Base-by-base conservation (phyloP, 2,329 filamentous ascomycete genomes). In the Fonsecaea pedrosoi region DNA sequence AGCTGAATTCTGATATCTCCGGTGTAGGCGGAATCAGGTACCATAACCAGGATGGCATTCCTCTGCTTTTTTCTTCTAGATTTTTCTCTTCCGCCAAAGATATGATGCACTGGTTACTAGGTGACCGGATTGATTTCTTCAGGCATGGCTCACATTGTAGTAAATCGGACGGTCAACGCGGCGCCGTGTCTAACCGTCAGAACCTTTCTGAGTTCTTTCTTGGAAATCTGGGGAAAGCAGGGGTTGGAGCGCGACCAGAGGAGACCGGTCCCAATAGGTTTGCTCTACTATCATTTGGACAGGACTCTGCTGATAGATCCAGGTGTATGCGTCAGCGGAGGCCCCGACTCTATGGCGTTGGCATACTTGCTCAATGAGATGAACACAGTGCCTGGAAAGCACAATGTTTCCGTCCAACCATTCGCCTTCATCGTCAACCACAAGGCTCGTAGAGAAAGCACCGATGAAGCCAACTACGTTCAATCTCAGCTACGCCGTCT, bases 261-360 rank as follows among this genome's bases (percentile, higher is more conserved):
- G 35, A 37, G 25, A 45, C n/a, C 45, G 4, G 21, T 54, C 10
- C 59, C 59, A 34, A 63, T 70, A 18, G 68, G 65, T 70, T 64
- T 25, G 57, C 13, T 53, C 21, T 6, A 12, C 3, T 25, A 38
- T 53, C n/a, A 15, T 25, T 34, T 35, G 12, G 10, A 40, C 21
- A 21, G 18, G 38, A 30, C 34, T 50, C 2, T 56, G 42, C 60
- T 66, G n/a, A 66, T 61, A 13, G 30, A 21, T 21, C 10, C 21
- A 70, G 71, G 71, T 8, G 58, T 98, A 66, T 95, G 94, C 15
- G 83, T 98, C 68, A 97, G 94, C 75, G 95, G 95, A 30, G 95
- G 95, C 7, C 91, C 95, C 45, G 95, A 99, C 78, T 98, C 94
- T n/a, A 99, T 98, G 94, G 94, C 94, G 34, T 83, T 99, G 67